Evolutionary conservation across 2,329 filamentous ascomycete species (phyloP), one percentile per base, ranked within the genome.

Genomic region (Fusarium sp.): DNA sequence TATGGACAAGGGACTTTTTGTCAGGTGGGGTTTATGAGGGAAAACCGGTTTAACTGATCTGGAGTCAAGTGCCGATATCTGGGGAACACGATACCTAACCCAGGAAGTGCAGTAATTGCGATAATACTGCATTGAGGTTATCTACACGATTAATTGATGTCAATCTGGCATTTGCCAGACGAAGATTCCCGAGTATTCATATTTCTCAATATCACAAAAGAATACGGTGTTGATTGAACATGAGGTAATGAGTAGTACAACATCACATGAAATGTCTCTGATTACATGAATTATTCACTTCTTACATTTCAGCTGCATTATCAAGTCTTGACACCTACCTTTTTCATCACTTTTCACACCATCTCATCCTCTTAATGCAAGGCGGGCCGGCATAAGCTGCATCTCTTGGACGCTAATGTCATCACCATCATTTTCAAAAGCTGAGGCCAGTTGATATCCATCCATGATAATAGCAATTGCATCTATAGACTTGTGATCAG

Each of bases 351-450:
- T 56, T 38, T 57, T 27, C 46, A 66, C 62, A 70, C 65, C 69
- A 57, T 72, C 60, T 52, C 25, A n/a, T 56, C n/a, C 39, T 45
- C 18, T 50, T 54, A 20, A 67, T 72, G 70, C 70, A 72, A 38
- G 57, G 54, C 70, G 70, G 70, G 53, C 70, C 70, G 65, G 46
- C 54, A 57, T 71, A 42, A 50, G 56, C 52, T 65, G 60, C 67
- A 70, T 42, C 35, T 41, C 46, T 41, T n/a, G 27, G 38, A 42
- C 55, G 44, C 52, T 35, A 56, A 55, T 55, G 36, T 55, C 18
- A 39, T 63, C 45, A 47, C 63, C 25, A 39, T 38, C 17, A 42
- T 35, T 64, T 25, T 39, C 39, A 7, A 36, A 35, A 15, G 36
- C 4, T 42, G 33, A 62, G 45, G 42, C 38, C 41, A 46, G 20